Percentiles rank a stretch among this genome's conserved stretches.
phyloP scores from a whole-genome alignment of 495 filamentous ascomycete species.

The Penicillium pancosmium region DNA sequence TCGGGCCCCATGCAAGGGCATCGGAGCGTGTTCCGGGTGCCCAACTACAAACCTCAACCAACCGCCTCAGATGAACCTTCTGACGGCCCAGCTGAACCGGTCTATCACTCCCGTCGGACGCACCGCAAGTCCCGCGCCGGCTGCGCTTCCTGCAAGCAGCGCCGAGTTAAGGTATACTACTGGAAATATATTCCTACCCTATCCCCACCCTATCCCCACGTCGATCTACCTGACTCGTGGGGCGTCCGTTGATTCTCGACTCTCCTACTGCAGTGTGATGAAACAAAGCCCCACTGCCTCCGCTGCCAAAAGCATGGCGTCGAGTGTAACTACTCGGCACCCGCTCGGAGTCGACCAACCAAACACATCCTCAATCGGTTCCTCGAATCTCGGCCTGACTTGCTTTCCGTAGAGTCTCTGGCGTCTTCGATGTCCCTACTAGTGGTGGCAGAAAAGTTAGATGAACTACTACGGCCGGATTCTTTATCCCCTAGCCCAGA shows the following conservation, averaged over 20 bases:
- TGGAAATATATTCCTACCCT: neutral
- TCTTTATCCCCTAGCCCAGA: neutral
- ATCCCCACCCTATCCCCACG: neutral
- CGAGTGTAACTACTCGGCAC: slow-evolving; percentile 40
- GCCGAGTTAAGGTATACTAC: slow-evolving; percentile 50
- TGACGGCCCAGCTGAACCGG: slow-evolving; percentile 13
- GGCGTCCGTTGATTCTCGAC: neutral
- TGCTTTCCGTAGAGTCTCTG: slow-evolving; percentile 22
- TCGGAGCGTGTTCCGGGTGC: slow-evolving; percentile 31
- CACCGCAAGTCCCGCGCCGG: slow-evolving; percentile 51
- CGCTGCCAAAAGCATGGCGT: slow-evolving; percentile 45
- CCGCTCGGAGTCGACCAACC: slow-evolving; percentile 2
- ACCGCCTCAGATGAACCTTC: slow-evolving; percentile 8
- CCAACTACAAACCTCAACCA: slow-evolving; percentile 21
- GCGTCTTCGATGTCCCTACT: slow-evolving; percentile 31
- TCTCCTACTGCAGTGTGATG: slow-evolving; percentile 50
- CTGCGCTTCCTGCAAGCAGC: slow-evolving; percentile 51
- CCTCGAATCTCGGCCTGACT: slow-evolving; percentile 13
- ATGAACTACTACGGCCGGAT: slow-evolving; percentile 25
- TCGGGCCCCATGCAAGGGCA: slow-evolving; percentile 29
- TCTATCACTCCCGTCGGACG: slow-evolving; percentile 36
- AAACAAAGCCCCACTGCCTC: slow-evolving; percentile 46
- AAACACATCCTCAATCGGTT: slow-evolving; percentile 25
- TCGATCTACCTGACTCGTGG: slow-evolving; percentile 1
- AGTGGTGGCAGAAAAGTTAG: slow-evolving; percentile 27